Percentiles rank a stretch among this genome's conserved stretches.
Evolutionary conservation across 305 asterid species (phyloP).

Genomic region (Stenogyne calaminthoides): DNA sequence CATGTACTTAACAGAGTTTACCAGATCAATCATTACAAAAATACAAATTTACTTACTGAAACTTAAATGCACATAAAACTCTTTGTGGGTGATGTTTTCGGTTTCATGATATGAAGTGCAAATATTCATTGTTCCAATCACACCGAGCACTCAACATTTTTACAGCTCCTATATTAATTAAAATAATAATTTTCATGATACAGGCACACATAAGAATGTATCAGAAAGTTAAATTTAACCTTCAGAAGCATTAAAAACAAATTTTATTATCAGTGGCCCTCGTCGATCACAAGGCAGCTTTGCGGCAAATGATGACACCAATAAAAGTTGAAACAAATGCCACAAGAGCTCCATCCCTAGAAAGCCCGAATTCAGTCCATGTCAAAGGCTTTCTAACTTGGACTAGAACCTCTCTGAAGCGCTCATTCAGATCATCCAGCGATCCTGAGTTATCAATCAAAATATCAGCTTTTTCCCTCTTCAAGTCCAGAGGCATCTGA

Average conservation of each 20-base stretch:
- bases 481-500: constrained; percentile 83
- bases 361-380: constrained; percentile 75
- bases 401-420: constrained; percentile 52
- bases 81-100: neutral
- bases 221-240: constrained; percentile 19
- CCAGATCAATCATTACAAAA: neutral
- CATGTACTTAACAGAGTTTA: neutral
- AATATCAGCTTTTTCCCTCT: constrained; percentile 68
- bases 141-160: neutral
- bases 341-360: constrained; percentile 75
- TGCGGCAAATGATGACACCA: constrained; percentile 43
- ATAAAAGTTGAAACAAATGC: constrained; percentile 47
- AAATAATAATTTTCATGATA: constrained; percentile 3
- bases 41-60: neutral
- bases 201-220: constrained; percentile 3
- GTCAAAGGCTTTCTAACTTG: constrained; percentile 69
- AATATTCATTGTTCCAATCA: constrained; percentile 16
- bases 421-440: constrained; percentile 56
- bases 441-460: constrained; percentile 77
- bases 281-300: constrained; percentile 44
- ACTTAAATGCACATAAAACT: constrained; percentile 1
- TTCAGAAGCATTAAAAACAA: constrained; percentile 2
- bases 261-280: neutral
- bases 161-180: neutral
- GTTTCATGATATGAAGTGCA: constrained; percentile 1